Conservation (phyloP, 306 rosid genomes). For the Ormosia semicastrata region DNA sequence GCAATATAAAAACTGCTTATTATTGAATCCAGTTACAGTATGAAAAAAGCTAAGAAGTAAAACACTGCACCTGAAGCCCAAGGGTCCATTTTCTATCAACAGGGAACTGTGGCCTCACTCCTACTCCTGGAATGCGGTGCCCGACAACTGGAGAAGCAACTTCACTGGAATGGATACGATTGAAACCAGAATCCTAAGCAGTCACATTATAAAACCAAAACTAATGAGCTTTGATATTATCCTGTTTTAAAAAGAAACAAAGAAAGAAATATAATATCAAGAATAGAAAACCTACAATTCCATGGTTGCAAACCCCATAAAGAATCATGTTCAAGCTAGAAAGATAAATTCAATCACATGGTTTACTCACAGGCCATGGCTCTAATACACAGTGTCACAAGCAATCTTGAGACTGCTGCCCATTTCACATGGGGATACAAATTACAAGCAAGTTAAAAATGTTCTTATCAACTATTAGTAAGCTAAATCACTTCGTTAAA, state of each 20-base stretch:
- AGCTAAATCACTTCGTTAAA: conserved; percentile 13
- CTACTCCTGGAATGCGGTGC: conserved; percentile 63
- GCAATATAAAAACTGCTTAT: neutral
- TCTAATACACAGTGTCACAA: neutral
- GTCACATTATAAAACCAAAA: conserved; percentile 26
- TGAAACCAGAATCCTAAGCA: conserved; percentile 63
- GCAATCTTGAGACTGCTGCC: neutral
- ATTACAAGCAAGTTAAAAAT: neutral
- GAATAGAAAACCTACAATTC: conserved; percentile 8
- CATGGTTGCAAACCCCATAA: conserved; percentile 13
- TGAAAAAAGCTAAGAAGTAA: conserved; percentile 21
- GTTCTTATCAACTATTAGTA: neutral
- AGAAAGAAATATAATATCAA: neutral
- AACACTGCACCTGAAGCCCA: conserved; percentile 86
- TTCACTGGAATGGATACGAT: conserved; percentile 51
- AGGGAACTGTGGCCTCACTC: conserved; percentile 64
- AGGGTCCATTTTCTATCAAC: conserved; percentile 96
- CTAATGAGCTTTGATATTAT: conserved; percentile 20
- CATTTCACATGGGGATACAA: conserved; percentile 1
- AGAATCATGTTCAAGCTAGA: conserved; percentile 23
- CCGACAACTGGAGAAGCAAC: conserved; percentile 62
- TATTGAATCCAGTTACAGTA: neutral
- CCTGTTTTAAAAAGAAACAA: conserved; percentile 7
- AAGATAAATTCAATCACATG: conserved; percentile 5
- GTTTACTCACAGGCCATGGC: neutral